These are phyloP conservation scores for Pouteria glomerata DNA, from an alignment of 148 eudicot species.

Conservation along the genomic window DNA sequence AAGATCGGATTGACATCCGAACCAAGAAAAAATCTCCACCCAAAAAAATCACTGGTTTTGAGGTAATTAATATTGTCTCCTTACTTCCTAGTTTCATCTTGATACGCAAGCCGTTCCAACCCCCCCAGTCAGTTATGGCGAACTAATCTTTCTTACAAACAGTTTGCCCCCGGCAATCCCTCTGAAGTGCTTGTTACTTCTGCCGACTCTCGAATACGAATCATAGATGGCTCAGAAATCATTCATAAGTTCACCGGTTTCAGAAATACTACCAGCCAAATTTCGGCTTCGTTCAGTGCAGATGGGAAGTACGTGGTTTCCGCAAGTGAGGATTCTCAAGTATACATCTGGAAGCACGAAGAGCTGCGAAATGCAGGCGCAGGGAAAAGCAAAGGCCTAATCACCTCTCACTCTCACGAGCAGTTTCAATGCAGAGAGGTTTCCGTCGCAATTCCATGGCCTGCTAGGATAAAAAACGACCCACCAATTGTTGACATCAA, in stretches of 20 bases:
- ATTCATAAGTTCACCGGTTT: constrained; percentile 75
- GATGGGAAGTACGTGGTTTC: constrained; percentile 68
- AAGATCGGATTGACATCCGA: constrained; percentile 55
- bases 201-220: constrained; percentile 79
- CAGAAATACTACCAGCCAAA: constrained; percentile 87
- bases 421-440: constrained; percentile 77
- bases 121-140: no score
- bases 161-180: constrained; percentile 64
- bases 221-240: constrained; percentile 55
- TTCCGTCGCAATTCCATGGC: constrained; percentile 82
- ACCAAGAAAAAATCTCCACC: constrained; percentile 56
- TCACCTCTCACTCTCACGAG: constrained; percentile 47
- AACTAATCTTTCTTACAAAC: no score
- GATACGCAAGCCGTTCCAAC: no score
- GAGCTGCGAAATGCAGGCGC: constrained; percentile 37
- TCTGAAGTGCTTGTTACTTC: constrained; percentile 85
- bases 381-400: constrained; percentile 33
- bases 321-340: constrained; percentile 91
- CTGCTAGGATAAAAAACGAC: constrained; percentile 51
- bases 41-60: constrained; percentile 82
- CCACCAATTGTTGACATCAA: constrained; percentile 60
- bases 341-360: constrained; percentile 79
- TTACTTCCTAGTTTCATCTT: no score
- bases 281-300: constrained; percentile 63
- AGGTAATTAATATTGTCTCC: constrained; percentile 44